Evolutionary conservation across 352 stramenopile genomes (phyloP), one percentile per base, ranked within the genome.

Genomic region (Phytophthora macrochlamydospora): DNA sequence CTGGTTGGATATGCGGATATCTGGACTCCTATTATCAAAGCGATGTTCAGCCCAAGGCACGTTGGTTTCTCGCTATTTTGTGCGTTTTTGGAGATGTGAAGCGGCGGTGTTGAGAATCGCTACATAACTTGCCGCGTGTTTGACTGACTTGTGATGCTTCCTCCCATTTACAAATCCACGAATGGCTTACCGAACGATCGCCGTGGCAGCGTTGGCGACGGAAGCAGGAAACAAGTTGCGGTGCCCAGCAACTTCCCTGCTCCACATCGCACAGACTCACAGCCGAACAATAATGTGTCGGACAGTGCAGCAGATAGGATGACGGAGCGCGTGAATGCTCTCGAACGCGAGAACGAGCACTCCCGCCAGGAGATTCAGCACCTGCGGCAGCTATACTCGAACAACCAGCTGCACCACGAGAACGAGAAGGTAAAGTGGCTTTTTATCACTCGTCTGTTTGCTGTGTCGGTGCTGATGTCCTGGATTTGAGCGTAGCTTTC

Each of bases 301-400:
- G 40, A 32, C 6, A 46, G 31, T 43, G 12, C 35, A 32, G 40
- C 53, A 14, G 62, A 65, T 54, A 48, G 40, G 31, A 55, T 74
- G 51, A 28, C 61, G 40, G 67, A 64, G 33, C 61, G 67, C 4
- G 56, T 93, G 14, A 43, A 76, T 14, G 35, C 58, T 13, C 65
- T 93, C 9, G 85, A 93, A 68, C 66, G 73, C 3, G 83, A 93
- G 48, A 90, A 90, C 53, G 70, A 84, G 31, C 59, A 56, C 35
- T 79, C 90, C 31, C 83, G 81, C 2, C 65, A 78, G 31, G 82
- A 93, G 43, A 11, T 93, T 7, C 49, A 73, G 35, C 81, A 90
- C 40, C 56, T 92, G 7, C 79, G 80, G 7, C 73, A 84, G 5
- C 59, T 80, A 30, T 52, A 81, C 12, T 89, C 78, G 6, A 90